Conservation (phyloP, 768 basidiomycete species). For the Mycena venus region DNA sequence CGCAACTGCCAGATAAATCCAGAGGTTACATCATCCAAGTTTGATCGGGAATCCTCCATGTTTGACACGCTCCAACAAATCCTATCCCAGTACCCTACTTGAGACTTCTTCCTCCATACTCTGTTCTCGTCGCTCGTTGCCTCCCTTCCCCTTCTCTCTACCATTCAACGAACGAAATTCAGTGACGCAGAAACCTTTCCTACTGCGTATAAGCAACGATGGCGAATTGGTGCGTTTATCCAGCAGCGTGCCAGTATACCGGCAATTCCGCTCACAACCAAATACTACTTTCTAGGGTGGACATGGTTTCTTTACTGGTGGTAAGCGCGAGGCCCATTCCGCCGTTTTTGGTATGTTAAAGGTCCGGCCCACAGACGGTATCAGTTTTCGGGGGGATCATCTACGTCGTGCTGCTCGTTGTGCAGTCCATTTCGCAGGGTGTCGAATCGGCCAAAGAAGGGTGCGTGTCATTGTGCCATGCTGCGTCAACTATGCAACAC, state of each 20-base stretch:
- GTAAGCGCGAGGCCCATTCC: neutral
- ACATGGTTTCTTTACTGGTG: slow-evolving; percentile 19
- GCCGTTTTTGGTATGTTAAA: neutral
- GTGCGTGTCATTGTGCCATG: slow-evolving; percentile 58
- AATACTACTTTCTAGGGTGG: slow-evolving; percentile 1
- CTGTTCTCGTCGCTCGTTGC: neutral
- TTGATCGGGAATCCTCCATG: neutral
- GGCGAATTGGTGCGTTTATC: neutral
- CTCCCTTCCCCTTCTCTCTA: too few species aligned
- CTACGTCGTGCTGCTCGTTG: slow-evolving; percentile 55
- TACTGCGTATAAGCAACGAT: neutral
- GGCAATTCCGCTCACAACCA: neutral
- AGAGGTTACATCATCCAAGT: neutral
- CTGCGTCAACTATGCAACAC: too few species aligned
- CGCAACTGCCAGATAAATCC: too few species aligned
- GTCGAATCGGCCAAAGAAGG: slow-evolving; percentile 66
- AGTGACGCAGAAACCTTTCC: too few species aligned
- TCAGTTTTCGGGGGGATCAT: slow-evolving; percentile 61
- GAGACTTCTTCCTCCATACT: neutral
- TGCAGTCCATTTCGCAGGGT: slow-evolving; percentile 54
- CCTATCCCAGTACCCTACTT: neutral
- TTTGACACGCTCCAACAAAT: neutral
- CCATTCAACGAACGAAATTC: too few species aligned
- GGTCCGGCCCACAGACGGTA: slow-evolving; percentile 53
- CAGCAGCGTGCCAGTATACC: neutral